These are phyloP conservation scores for Penicillium rolfsii DNA, from an alignment of 2,329 filamentous ascomycete species.

Conservation along the genomic window DNA sequence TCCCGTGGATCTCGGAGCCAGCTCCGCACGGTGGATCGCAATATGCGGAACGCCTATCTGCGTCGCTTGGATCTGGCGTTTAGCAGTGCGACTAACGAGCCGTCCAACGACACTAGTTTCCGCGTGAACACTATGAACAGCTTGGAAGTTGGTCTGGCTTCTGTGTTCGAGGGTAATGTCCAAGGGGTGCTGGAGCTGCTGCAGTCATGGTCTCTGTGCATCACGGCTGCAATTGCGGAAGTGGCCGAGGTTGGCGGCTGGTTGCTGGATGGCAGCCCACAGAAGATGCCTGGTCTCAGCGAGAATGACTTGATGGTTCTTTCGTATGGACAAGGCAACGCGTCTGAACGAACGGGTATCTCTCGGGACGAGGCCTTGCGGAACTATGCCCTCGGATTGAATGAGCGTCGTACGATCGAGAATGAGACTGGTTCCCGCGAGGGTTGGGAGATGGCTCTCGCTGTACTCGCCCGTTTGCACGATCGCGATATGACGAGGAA, in stretches of 20 bases:
- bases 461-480: conserved; percentile 80
- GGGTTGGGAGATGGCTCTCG: conserved; percentile 88
- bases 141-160: conserved; percentile 80
- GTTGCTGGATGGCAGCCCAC: conserved; percentile 66
- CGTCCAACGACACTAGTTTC: conserved; percentile 65
- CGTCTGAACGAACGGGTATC: conserved; percentile 51
- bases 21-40: conserved; percentile 50
- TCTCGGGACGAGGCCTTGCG: conserved; percentile 79
- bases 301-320: conserved; percentile 84
- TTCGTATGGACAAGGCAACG: conserved; percentile 66
- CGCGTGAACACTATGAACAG: conserved; percentile 74
- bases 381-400: conserved; percentile 71
- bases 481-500: conserved; percentile 70
- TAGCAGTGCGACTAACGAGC: conserved; percentile 63
- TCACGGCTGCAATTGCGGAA: conserved; percentile 79
- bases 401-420: conserved; percentile 40
- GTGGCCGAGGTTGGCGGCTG: conserved; percentile 81
- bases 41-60: conserved; percentile 69
- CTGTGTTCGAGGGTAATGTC: conserved; percentile 78
- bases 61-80: conserved; percentile 74
- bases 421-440: conserved; percentile 54
- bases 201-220: conserved; percentile 76
- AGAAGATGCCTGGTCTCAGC: conserved; percentile 67
- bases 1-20: conserved; percentile 43
- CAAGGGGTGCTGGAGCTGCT: conserved; percentile 76